Evolutionary conservation across 2,329 filamentous ascomycete species (phyloP), one percentile per base, ranked within the genome.

Genomic region (Fusarium mexicanum): DNA sequence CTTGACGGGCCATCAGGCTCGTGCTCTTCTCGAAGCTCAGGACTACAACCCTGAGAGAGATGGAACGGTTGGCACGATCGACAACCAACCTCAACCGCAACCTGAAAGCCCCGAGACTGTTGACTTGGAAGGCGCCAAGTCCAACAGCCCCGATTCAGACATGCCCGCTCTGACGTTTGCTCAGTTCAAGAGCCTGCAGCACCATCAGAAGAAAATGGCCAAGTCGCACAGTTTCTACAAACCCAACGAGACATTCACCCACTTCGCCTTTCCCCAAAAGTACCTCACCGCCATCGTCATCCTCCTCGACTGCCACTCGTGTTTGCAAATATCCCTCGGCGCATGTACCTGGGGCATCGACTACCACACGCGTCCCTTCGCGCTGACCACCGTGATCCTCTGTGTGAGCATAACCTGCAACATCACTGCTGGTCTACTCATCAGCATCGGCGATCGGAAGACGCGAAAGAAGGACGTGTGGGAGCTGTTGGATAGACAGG

Each of bases 221-320:
- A 94, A 92, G 76, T 94, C 92, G 0, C 94, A 97, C 80, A 95
- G 93, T 11, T 97, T 96, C 82, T 97, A 97, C 86, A 95, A 95
- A 78, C 94, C 94, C 0, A 92, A 97, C 81, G 94, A 97, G 82
- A 97, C 94, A 0, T 86, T 90, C 40, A 97, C 94, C 0, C 94
- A 97, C 80, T 87, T 91, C 79, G 92, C 94, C 1, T 97, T 97
- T 71, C 93, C 94, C 0, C 85, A 95, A 3, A 87, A 88, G 38
- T 86, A 94, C 11, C 90, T 97, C 38, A 87, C 96, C 43, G 91
- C 93, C 65, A 91, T 96, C 67, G 92, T 96, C n/a, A 86, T 94
- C 12, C 85, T 97, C 6, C 87, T 96, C 7, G 94, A 97, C 80
- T 91, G 89, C 70, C 94, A 97, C 83, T 94, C 92, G 9, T 85